Base-by-base conservation (phyloP, 2,329 filamentous ascomycete species). In the Talaromyces sp. region DNA sequence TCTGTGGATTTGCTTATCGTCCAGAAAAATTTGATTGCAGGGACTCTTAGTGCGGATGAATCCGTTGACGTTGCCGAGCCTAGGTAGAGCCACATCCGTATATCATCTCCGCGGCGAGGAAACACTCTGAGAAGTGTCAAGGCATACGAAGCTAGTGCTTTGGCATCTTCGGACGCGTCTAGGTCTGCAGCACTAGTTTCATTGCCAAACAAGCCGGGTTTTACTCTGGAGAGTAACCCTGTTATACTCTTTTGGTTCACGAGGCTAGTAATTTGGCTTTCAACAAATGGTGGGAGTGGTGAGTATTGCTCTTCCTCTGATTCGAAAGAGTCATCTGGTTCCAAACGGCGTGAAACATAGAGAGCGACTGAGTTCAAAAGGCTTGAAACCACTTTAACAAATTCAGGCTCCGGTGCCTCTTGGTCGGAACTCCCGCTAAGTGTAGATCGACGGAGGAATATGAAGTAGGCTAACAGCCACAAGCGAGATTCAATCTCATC, bases 51-150 rank as follows among this genome's bases (percentile, higher is more conserved):
- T 31, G 73, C 64, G 8, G 65, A 64, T 63, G 77, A 66, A 69
- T 73, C 57, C 70, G 77, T 63, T 23, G 66, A 78, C 64, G 65
- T 71, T 4, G 90, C 81, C 51, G 89, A 86, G 0, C 92, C 90
- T 47, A 95, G 82, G 70, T 95, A 98, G 0, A 98, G 81, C 78
- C 92, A 94, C 91, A 98, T 96, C 27, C 93, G 89, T 63, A 97
- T 96, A 63, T 97, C 92, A 70, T 97, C 93, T 3, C 88, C 88
- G 63, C 87, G 84, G 6, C 83, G 80, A 8, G 94, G 92, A 66
- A 98, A 98, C 68, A 92, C 93, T 62, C 90, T 86, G 4, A 98
- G 80, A 3, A 99, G 79, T 0, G 91, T 93, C 44, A 98, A 81
- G 2, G 92, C 91, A 71, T 96, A 98, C 31, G 89, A 91, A 12